Evolutionary conservation across 495 filamentous ascomycete species (phyloP).

Genomic region (Aspergillus nanangensis): DNA sequence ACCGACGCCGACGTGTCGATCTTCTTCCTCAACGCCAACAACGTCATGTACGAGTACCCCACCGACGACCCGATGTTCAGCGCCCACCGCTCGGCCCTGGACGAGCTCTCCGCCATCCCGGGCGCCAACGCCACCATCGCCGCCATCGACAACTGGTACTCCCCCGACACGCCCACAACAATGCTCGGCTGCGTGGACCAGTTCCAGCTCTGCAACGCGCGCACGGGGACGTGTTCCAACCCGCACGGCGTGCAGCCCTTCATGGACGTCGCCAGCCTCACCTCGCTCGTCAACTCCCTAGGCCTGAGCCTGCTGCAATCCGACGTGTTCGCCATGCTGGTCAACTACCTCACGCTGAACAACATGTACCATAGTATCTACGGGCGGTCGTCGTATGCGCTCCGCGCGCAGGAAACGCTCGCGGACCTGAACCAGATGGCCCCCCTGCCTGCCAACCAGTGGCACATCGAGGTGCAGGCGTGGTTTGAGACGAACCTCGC

Average conservation of each 20-base stretch:
- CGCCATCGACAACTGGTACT: not conserved
- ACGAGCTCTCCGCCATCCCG: not conserved
- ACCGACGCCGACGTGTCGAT: slow-evolving; percentile 29
- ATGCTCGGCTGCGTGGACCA: slow-evolving; percentile 18
- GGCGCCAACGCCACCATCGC: not conserved
- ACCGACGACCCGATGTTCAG: slow-evolving; percentile 16
- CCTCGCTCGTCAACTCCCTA: not conserved
- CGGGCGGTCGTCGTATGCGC: not conserved
- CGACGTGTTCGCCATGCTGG: not conserved
- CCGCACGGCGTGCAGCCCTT: not conserved
- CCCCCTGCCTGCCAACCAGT: slow-evolving; percentile 24
- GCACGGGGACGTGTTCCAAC: not conserved
- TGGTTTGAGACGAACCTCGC: slow-evolving; percentile 23
- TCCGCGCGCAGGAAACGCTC: not conserved
- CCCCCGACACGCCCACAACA: not conserved
- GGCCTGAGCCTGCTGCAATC: not conserved
- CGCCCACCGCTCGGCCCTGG: slow-evolving; percentile 2
- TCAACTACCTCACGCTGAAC: not conserved
- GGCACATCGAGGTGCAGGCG: slow-evolving; percentile 23
- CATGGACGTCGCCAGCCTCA: not conserved
- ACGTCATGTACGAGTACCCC: slow-evolving; percentile 15
- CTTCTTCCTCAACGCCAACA: slow-evolving; percentile 23
- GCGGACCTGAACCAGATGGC: not conserved
- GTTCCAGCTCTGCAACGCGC: slow-evolving; percentile 16
- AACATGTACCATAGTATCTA: slow-evolving; percentile 1